Base-by-base conservation (phyloP, 2,329 filamentous ascomycete genomes). In the Penicillium vulpinum region DNA sequence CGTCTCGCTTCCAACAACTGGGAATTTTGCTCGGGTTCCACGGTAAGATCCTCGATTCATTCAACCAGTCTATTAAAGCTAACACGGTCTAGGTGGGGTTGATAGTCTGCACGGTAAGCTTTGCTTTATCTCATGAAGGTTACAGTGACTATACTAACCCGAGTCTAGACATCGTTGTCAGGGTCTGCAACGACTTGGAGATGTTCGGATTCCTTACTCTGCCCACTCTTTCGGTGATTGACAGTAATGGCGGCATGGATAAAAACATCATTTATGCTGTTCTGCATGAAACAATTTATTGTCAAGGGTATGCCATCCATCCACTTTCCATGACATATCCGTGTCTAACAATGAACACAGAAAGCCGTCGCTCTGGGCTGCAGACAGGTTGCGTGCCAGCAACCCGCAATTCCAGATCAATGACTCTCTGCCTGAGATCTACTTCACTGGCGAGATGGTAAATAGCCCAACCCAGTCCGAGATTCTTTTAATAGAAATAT, bases 381-480 rank as follows among this genome's bases (percentile, higher is more conserved):
- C 51, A 81, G 88, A 62, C 73, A 81, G 61, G 51, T 52, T 67
- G 40, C 68, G 69, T 24, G 58, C 64, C 18, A 66, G 65, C 5
- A 76, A 75, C 58, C 70, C 77, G 0, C 75, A 74, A 16, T 86
- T 84, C 70, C 74, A 78, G 51, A 66, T 79, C 18, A 73, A 77
- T 2, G 73, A 58, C 9, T 70, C 71, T 0, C 72, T 78, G 6
- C 70, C 77, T 2, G 87, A 88, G 0, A 78, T 94, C 22, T 89
- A 84, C 73, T 96, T 97, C 76, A 91, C 90, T 0, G 92, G 92
- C 58, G 93, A 97, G 77, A 97, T 96, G 91, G 79, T 82, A 67
- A 61, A 61, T 50, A 29, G 26, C 35, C 6, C 13, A 24, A 8
- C 11, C 3, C 16, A 35, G 10, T 28, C 15, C 16, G 35, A 5